phyloP scores from a whole-genome alignment of 1,284 basidiomycete genomes.

The Amylostereum areolatum region DNA sequence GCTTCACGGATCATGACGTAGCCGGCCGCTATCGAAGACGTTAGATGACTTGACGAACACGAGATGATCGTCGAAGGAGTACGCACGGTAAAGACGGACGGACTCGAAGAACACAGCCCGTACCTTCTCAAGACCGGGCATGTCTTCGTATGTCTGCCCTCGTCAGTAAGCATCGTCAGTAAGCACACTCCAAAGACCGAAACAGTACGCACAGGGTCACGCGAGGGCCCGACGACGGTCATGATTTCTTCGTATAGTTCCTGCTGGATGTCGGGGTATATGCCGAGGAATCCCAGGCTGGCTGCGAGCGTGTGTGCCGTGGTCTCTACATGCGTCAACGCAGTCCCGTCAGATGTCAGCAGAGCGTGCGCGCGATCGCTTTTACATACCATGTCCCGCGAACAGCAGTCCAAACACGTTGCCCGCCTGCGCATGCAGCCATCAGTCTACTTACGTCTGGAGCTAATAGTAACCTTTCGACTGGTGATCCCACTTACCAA shows the following conservation, averaged over 20 bases:
- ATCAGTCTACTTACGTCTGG: neutral
- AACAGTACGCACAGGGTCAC: constrained; percentile 30
- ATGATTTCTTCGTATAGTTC: constrained; percentile 41
- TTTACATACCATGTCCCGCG: constrained; percentile 55
- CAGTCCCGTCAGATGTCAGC: neutral
- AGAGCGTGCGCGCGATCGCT: constrained; percentile 7
- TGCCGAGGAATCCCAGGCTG: constrained; percentile 38
- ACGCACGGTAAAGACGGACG: constrained; percentile 40
- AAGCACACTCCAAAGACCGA: neutral
- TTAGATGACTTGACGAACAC: neutral
- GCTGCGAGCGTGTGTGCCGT: constrained; percentile 43
- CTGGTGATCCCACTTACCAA: constrained; percentile 33
- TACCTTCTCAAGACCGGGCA: constrained; percentile 37
- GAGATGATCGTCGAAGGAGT: neutral
- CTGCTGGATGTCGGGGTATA: constrained; percentile 40
- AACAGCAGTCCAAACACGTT: constrained; percentile 49
- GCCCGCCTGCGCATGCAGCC: constrained; percentile 37
- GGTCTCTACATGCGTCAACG: constrained; percentile 32
- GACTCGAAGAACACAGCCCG: constrained; percentile 40
- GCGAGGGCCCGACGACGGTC: constrained; percentile 31
- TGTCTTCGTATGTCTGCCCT: constrained; percentile 35
- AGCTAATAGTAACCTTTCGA: neutral
- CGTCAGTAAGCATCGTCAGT: neutral
- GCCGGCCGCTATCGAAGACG: constrained; percentile 14
- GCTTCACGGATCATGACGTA: constrained; percentile 25